Conservation (phyloP, 2,329 filamentous ascomycete species). For the Monosporascus sp. region DNA sequence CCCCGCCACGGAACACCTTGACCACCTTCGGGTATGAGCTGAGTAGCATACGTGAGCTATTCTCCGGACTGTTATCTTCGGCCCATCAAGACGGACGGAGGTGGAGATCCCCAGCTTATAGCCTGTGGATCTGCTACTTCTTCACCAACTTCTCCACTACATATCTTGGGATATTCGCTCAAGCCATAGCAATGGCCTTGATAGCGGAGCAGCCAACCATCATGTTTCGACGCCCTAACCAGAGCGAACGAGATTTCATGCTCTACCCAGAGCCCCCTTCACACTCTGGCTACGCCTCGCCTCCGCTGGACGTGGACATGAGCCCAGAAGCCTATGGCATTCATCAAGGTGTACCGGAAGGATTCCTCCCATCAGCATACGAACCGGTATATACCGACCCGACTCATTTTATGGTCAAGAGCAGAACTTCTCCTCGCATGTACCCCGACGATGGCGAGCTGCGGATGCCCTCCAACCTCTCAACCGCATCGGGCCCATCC, state of each 20-base stretch:
- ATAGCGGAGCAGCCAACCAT: conserved; percentile 23
- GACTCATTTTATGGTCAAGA: conserved; percentile 39
- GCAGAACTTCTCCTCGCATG: conserved; percentile 42
- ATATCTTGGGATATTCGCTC: neutral
- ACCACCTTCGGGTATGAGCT: neutral
- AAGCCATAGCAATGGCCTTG: conserved; percentile 19
- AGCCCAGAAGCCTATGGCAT: conserved; percentile 42
- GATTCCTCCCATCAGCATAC: conserved; percentile 39
- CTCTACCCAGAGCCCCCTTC: conserved; percentile 23
- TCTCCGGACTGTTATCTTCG: neutral
- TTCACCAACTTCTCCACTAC: conserved; percentile 5
- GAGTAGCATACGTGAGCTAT: neutral
- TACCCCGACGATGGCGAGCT: conserved; percentile 48
- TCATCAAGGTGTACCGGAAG: conserved; percentile 32
- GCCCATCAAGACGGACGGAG: conserved; percentile 9
- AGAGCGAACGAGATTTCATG: conserved; percentile 26
- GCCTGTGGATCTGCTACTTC: neutral
- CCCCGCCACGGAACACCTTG: neutral
- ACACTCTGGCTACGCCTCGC: conserved; percentile 22
- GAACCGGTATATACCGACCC: conserved; percentile 44
- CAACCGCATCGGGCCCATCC: conserved; percentile 56
- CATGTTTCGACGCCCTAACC: conserved; percentile 24
- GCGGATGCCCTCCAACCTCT: conserved; percentile 51
- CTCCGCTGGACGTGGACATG: conserved; percentile 42
- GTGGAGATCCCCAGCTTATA: neutral